Base-by-base conservation (phyloP, 345 rosid species). In the Eutrema yunnanense region DNA sequence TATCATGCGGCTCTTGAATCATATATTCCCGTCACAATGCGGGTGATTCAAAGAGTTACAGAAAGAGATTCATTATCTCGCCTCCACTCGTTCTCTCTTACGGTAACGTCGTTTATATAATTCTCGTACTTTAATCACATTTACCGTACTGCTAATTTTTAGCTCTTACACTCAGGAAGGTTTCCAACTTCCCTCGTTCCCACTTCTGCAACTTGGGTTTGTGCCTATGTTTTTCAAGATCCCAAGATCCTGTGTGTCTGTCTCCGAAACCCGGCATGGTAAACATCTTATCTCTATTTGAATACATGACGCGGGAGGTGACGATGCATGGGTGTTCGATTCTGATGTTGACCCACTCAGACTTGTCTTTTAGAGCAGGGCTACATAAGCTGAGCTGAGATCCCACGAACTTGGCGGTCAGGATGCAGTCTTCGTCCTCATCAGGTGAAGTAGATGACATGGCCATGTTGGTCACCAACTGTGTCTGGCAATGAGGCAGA, bases 311-410 rank as follows among this genome's bases (percentile, higher is more conserved):
- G 2, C 49, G 51, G 38, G 66, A 29, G 13, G 9, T 8, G 51
- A 29, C 27, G 66, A 42, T 43, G 38, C 52, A 19, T 1, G 38
- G 38, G 26, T 62, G 38, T 29, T 29, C 22, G 27, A 62, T n/a
- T 62, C 51, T 62, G 66, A 62, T 29, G 66, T 62, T 42, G 22
- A 62, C 26, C 66, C 66, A 62, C 66, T 62, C 10, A 3, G 19
- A 36, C 9, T 36, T 2, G 1, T 8, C 34, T 32, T 9, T 30
- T 5, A 10, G 26, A 43, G 38, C 51, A 27, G 22, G 51, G 37
- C 66, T 61, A 29, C 50, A 61, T 29, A 61, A 46, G 51, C 66
- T 62, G 26, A 62, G 66, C 6, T 62, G 66, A 43, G 50, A 37
- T 7, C 50, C 57, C 11, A 58, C 1, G 63, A 58, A 48, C 29